Conservation (phyloP, 2,329 filamentous ascomycete genomes). For the Ceratocystiopsis minuta region DNA sequence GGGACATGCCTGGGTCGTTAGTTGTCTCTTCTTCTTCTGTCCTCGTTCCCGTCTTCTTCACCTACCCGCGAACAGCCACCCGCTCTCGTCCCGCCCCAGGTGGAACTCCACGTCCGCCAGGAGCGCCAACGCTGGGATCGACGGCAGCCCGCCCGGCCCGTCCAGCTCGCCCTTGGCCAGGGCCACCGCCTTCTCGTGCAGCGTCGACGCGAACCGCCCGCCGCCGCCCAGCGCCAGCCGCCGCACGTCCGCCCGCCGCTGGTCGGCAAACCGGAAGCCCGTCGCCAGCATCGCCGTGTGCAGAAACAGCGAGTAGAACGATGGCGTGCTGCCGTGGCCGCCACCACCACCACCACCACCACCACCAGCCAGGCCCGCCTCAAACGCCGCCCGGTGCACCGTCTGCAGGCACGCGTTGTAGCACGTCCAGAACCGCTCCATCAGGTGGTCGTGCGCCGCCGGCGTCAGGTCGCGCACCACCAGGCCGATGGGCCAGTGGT, state of each 20-base stretch:
- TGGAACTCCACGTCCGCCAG: conserved; percentile 6
- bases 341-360: too few species aligned
- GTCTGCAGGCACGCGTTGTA: conserved; percentile 3
- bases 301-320: conserved; percentile 7
- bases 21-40: too few species aligned
- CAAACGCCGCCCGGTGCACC: neutral
- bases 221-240: neutral
- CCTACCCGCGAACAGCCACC: conserved; percentile 6
- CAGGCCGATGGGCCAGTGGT: conserved; percentile 1
- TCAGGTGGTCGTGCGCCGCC: conserved; percentile 7
- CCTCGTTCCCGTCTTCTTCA: too few species aligned
- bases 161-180: conserved; percentile 7
- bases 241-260: conserved; percentile 4
- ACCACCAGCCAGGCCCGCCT: too few species aligned
- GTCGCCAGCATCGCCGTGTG: conserved; percentile 7
- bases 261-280: conserved; percentile 8
- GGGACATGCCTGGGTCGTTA: conserved; percentile 6
- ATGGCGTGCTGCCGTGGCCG: too few species aligned
- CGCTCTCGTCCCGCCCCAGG: conserved; percentile 7
- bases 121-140: conserved; percentile 6
- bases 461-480: conserved; percentile 1
- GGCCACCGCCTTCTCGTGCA: conserved; percentile 6
- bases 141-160: conserved; percentile 6
- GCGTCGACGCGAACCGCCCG: conserved; percentile 1
- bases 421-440: conserved; percentile 6